phyloP scores from a whole-genome alignment of 2,329 filamentous ascomycete genomes.

The Phaeosphaeriaceae sp. region DNA sequence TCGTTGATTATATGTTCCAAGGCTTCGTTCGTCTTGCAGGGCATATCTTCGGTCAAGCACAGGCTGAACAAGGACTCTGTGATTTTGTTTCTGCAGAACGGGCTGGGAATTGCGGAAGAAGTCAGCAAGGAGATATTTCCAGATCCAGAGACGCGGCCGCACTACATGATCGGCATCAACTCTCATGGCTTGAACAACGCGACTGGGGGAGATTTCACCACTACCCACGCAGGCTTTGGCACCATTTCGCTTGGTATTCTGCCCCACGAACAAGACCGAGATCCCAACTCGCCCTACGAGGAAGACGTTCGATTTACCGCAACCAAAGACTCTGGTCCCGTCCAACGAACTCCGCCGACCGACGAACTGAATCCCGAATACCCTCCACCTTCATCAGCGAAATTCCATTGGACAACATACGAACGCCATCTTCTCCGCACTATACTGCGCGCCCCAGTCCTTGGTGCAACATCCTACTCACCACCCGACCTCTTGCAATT shows the following conservation, averaged over 20 bases:
- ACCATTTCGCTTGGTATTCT: slow-evolving; percentile 64
- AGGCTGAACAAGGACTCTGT: slow-evolving; percentile 73
- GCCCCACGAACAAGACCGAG: slow-evolving; percentile 47
- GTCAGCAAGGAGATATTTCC: slow-evolving; percentile 76
- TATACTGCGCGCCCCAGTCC: slow-evolving; percentile 66
- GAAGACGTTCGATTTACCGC: slow-evolving; percentile 22
- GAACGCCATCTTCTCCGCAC: slow-evolving; percentile 70
- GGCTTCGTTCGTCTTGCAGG: slow-evolving; percentile 69
- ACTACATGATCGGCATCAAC: slow-evolving; percentile 75
- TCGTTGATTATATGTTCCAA: slow-evolving; percentile 84
- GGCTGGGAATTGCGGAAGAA: slow-evolving; percentile 82
- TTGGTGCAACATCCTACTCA: slow-evolving; percentile 66
- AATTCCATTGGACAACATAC: slow-evolving; percentile 48
- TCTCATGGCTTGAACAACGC: slow-evolving; percentile 63
- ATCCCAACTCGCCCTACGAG: slow-evolving; percentile 31
- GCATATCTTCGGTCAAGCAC: slow-evolving; percentile 69
- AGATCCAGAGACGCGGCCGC: slow-evolving; percentile 69
- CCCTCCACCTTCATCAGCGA: slow-evolving; percentile 19
- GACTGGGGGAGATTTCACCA: slow-evolving; percentile 56
- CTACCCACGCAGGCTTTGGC: slow-evolving; percentile 65
- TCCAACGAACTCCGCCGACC: slow-evolving; percentile 9
- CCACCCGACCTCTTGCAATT: slow-evolving; percentile 69
- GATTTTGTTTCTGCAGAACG: slow-evolving; percentile 79
- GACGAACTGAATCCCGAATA: slow-evolving; percentile 23
- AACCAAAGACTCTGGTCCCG: not conserved